Evolutionary conservation across 164 flowering plant species (phyloP), one percentile per base, ranked within the genome.

Genomic region (Macadamia tetraphylla): DNA sequence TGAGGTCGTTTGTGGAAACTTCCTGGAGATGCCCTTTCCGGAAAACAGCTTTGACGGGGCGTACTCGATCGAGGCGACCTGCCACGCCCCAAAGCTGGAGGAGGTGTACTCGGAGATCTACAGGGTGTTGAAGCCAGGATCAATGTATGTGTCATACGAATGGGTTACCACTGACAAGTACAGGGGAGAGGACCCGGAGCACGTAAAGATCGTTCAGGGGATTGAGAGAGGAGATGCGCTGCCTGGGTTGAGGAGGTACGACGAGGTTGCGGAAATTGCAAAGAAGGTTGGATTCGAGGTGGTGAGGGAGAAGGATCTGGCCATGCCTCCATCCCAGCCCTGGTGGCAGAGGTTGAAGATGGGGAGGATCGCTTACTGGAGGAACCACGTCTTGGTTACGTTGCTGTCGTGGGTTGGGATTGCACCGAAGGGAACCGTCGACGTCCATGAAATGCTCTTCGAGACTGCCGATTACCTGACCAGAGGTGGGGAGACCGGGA

Each of bases 281-380:
- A 79, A 69, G 81, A 81, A 79, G n/a, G 97, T 91, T 0, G 97
- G 98, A 71, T 93, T 93, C 64, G 94, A 93, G 71, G 88, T 91
- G 31, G 81, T 91, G 78, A 75, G 75, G 46, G 97, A 93, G 88
- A 73, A 70, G 76, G 98, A 93, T 79, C 77, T 93, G 78, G 94
- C 98, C 6, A 76, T 61, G 68, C 94, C 97, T 1, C 98, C 97
- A 46, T 72, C 94, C 2, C 59, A 74, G 5, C 92, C 97, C 44
- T 93, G 98, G 98, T 93, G 98, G 98, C 66, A 62, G 35, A 71
- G 98, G 78, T 74, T 93, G 70, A 88, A 93, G 78, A 93, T 93
- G 97, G 98, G 98, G 5, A 68, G 83, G 73, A 69, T 93, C 31
- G 96, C 96, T 2, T 93, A 93, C 77, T 93, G 95, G 97, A 79